phyloP scores from a whole-genome alignment of 768 basidiomycete species.

The Tulasnella sp. region DNA sequence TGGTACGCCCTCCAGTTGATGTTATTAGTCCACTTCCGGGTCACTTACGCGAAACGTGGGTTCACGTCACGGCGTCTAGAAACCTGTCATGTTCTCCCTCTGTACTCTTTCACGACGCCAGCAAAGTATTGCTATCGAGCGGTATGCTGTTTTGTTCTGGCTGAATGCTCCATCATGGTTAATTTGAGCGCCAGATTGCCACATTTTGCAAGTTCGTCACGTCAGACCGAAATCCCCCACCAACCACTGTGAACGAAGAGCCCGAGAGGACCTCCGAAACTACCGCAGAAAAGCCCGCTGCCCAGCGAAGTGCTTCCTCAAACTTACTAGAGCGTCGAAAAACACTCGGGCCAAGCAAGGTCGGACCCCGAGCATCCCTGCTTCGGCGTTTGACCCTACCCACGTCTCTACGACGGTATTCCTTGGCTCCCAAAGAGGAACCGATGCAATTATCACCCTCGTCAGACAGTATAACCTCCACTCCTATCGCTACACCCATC shows the following conservation, averaged over 20 bases:
- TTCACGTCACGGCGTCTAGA: conserved; percentile 40
- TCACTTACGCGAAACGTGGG: neutral
- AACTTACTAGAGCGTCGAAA: neutral
- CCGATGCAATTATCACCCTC: neutral
- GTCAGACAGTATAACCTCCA: neutral
- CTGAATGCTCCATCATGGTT: neutral
- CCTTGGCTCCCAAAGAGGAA: neutral
- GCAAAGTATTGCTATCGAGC: conserved; percentile 31
- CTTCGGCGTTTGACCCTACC: conserved; percentile 7
- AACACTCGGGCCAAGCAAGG: neutral
- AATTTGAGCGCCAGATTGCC: conserved; percentile 30
- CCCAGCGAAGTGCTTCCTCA: neutral
- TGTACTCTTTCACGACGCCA: conserved; percentile 61
- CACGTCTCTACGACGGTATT: neutral
- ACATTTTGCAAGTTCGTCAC: conserved; percentile 33
- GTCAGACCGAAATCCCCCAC: neutral
- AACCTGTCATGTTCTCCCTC: conserved; percentile 71
- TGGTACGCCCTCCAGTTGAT: conserved; percentile 42
- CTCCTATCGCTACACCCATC: neutral
- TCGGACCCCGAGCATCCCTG: neutral
- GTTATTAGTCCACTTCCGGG: neutral
- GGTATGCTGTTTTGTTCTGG: conserved; percentile 3
- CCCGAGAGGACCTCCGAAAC: neutral
- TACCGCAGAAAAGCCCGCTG: neutral
- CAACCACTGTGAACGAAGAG: neutral